phyloP scores from a whole-genome alignment of 805 yeast genomes.

The Cephaloascus albidus region DNA sequence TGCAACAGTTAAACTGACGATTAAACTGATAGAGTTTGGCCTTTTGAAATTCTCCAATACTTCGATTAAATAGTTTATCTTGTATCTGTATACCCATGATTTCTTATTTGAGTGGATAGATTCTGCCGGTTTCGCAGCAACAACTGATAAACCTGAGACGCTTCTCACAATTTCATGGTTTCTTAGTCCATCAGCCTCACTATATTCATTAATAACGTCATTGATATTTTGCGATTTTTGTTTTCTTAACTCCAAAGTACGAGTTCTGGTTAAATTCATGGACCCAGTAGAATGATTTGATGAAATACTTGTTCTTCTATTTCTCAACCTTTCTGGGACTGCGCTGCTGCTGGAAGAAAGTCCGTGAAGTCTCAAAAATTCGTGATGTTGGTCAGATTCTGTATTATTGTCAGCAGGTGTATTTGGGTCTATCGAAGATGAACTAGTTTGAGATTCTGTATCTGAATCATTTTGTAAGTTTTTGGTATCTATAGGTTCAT shows the following conservation, averaged over 20 bases:
- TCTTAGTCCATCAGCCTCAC: constrained; percentile 30
- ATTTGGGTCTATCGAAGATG: not conserved
- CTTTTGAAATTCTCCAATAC: constrained; percentile 43
- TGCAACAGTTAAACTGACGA: constrained; percentile 54
- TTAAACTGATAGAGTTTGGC: constrained; percentile 67
- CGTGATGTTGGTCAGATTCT: constrained; percentile 11
- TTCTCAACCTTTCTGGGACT: no score
- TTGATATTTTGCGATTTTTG: constrained; percentile 22
- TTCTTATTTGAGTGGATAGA: not conserved
- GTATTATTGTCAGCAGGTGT: not conserved
- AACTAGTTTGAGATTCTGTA: not conserved
- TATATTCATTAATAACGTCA: constrained; percentile 34
- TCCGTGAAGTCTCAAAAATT: constrained; percentile 9
- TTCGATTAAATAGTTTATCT: constrained; percentile 4
- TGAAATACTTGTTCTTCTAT: not conserved
- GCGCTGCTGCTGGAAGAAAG: constrained; percentile 3
- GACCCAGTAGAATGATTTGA: not conserved
- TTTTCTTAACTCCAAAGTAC: constrained; percentile 15
- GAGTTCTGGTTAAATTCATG: constrained; percentile 5
- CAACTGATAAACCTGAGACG: constrained; percentile 13
- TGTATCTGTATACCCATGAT: not conserved
- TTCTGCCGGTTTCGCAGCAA: constrained; percentile 8
- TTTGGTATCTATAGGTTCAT: not conserved
- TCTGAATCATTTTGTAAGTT: not conserved
- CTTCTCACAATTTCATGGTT: constrained; percentile 10